Evolutionary conservation across 768 basidiomycete species (phyloP).

Genomic region (Roridomyces roridus): DNA sequence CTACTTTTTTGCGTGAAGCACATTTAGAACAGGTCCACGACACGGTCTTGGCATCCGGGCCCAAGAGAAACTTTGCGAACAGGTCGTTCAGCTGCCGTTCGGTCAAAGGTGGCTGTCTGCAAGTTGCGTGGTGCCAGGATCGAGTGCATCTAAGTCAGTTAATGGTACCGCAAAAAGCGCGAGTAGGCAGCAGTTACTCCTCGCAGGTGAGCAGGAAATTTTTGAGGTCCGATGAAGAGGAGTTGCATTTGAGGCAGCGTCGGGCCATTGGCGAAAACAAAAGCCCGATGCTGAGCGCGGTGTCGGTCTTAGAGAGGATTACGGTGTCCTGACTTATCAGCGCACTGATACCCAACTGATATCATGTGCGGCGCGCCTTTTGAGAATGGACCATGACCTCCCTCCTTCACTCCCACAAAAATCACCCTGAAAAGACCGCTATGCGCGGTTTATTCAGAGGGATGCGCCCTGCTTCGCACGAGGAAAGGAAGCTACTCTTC

Average conservation of each 20-base stretch:
- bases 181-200: too few relatives aligned
- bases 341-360: too few relatives aligned
- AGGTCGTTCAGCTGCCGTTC: neutral
- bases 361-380: too few relatives aligned
- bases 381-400: conserved; percentile 2
- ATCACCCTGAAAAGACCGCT: neutral
- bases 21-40: conserved; percentile 14
- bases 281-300: too few relatives aligned
- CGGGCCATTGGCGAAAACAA: too few relatives aligned
- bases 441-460: conserved; percentile 15
- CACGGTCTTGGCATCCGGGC: neutral
- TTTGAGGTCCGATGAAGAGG: too few relatives aligned
- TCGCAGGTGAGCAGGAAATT: conserved; percentile 12
- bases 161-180: too few relatives aligned
- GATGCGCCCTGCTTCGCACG: conserved; percentile 38
- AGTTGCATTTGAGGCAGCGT: neutral
- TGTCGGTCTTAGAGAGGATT: too few relatives aligned
- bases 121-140: neutral
- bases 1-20: conserved; percentile 3
- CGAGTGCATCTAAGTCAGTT: too few relatives aligned
- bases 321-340: too few relatives aligned
- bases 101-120: conserved; percentile 1
- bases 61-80: neutral
- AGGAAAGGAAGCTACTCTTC: conserved; percentile 57
- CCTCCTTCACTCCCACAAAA: neutral